Conservation (phyloP, 2,329 filamentous ascomycete species). For the Colletotrichum higginsianum region DNA sequence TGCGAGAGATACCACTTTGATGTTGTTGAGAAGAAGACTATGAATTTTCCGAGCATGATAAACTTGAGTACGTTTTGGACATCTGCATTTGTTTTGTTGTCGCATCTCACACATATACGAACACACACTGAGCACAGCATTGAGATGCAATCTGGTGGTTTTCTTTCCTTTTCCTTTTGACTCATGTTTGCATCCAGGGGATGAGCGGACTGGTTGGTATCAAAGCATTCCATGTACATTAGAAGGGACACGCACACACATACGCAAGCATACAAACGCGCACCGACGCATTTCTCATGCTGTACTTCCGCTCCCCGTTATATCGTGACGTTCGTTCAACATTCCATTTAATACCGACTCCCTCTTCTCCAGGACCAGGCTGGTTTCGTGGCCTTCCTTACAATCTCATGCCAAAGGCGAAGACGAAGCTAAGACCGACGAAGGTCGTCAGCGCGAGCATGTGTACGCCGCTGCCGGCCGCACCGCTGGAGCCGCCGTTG, state of each 20-base stretch:
- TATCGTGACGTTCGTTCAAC: constrained; percentile 5
- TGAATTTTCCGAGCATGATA: background rate
- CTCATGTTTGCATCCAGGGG: constrained; percentile 16
- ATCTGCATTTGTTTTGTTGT: background rate
- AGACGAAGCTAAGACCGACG: constrained; percentile 55
- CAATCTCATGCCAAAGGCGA: constrained; percentile 55
- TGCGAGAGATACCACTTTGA: constrained; percentile 43
- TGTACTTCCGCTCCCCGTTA: background rate
- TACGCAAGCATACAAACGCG: constrained; percentile 11
- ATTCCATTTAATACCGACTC: background rate
- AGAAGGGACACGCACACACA: constrained; percentile 1
- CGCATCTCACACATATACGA: constrained; percentile 11
- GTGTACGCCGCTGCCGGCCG: constrained; percentile 42
- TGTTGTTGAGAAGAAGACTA: constrained; percentile 22
- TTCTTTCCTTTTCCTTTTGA: constrained; percentile 2
- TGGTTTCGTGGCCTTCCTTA: constrained; percentile 43
- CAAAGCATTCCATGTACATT: constrained; percentile 42
- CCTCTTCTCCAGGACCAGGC: background rate
- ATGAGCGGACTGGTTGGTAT: constrained; percentile 29
- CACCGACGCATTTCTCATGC: constrained; percentile 17
- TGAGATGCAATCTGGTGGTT: background rate
- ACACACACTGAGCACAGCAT: constrained; percentile 13
- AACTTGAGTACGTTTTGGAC: background rate
- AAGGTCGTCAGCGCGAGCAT: constrained; percentile 52
- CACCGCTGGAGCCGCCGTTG: constrained; percentile 36